These are phyloP conservation scores for Trichoderma citrinoviride DNA, from an alignment of 2,329 filamentous ascomycete genomes.

Conservation along the genomic window DNA sequence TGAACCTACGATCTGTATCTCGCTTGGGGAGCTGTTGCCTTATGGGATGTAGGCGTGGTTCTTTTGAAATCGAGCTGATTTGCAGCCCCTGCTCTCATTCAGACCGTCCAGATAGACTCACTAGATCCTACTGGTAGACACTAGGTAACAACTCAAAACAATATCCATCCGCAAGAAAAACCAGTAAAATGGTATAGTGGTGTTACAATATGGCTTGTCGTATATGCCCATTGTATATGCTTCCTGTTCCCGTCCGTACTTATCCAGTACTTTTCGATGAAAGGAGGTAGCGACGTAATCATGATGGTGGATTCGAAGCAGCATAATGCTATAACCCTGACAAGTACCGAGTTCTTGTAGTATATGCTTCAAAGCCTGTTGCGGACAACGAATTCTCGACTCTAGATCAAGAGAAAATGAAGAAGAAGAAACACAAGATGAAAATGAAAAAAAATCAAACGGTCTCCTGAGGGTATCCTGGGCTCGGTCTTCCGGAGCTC, in stretches of 20 bases:
- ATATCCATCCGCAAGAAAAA: not conserved
- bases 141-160: too few species aligned
- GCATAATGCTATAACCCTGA: slow-evolving; percentile 8
- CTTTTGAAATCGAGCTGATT: not conserved
- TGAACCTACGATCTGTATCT: not conserved
- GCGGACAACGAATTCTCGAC: not conserved
- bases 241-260: not conserved
- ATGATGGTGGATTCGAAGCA: not conserved
- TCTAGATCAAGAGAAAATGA: not conserved
- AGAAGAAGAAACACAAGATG: too few species aligned
- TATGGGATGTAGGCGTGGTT: not conserved
- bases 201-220: not conserved
- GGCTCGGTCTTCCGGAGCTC: not conserved
- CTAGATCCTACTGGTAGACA: too few species aligned
- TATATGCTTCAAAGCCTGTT: not conserved
- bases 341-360: not conserved
- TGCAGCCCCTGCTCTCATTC: not conserved
- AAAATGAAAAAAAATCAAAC: not conserved
- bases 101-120: too few species aligned
- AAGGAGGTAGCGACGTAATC: not conserved
- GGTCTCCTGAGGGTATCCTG: not conserved
- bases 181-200: not conserved
- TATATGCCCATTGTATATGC: not conserved
- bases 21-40: not conserved
- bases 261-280: slow-evolving; percentile 2